These are phyloP conservation scores for Chaetomiaceae sp. DNA, from an alignment of 2,329 filamentous ascomycete genomes.

Conservation along the genomic window DNA sequence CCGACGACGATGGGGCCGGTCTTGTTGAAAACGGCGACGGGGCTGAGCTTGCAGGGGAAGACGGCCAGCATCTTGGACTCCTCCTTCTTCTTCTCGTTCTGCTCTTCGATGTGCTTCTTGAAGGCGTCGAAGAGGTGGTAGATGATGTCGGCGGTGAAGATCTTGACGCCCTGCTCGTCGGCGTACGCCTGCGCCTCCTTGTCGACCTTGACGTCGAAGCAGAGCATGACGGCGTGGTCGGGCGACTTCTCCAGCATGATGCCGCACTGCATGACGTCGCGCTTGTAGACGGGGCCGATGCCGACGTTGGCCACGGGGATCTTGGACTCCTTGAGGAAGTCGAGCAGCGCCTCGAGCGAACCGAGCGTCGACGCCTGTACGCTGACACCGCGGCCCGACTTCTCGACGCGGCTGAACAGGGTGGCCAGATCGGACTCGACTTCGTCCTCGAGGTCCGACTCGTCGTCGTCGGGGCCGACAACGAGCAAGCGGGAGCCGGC, in stretches of 20 bases:
- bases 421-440: conserved; percentile 92
- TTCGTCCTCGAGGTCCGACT: conserved; percentile 93
- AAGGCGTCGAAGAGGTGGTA: conserved; percentile 98
- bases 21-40: conserved; percentile 98
- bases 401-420: conserved; percentile 85
- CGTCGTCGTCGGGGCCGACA: conserved; percentile 89
- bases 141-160: conserved; percentile 98
- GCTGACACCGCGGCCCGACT: conserved; percentile 86
- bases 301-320: conserved; percentile 97
- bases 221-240: conserved; percentile 98
- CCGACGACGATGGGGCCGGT: conserved; percentile 90
- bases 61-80: conserved; percentile 93
- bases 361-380: conserved; percentile 97
- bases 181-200: conserved; percentile 90
- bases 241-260: conserved; percentile 94
- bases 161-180: conserved; percentile 90
- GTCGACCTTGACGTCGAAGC: conserved; percentile 99
- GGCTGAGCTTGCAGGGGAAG: conserved; percentile 86
- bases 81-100: conserved; percentile 89
- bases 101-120: conserved; percentile 84
- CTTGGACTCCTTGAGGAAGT: conserved; percentile 93
- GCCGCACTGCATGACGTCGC: conserved; percentile 91
- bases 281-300: conserved; percentile 96
- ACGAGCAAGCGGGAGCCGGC: conserved; percentile 92
- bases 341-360: conserved; percentile 89